Evolutionary conservation across 495 filamentous ascomycete genomes (phyloP).

Genomic region (Penicillium tannophilum): DNA sequence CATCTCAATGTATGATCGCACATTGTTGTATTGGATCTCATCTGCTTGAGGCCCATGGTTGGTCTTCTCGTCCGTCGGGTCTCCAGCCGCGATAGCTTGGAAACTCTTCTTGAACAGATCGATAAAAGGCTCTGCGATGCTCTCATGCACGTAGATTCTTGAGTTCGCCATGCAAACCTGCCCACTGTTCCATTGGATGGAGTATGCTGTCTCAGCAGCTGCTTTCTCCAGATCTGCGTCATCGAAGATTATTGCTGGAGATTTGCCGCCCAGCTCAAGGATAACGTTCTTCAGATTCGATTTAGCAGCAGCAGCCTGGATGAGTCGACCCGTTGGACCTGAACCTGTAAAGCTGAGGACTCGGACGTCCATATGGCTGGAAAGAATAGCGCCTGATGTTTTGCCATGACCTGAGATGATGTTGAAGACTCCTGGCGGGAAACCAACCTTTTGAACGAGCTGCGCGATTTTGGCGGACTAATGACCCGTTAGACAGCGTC

Average conservation of each 20-base stretch:
- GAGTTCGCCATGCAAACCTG: conserved; percentile 54
- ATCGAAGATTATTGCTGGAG: conserved; percentile 40
- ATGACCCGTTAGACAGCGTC: too few relatives aligned
- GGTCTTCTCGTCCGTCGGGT: conserved; percentile 86
- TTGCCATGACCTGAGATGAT: conserved; percentile 75
- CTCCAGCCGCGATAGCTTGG: conserved; percentile 58
- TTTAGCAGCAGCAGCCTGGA: conserved; percentile 31
- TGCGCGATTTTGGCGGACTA: conserved; percentile 13
- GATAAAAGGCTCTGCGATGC: conserved; percentile 81
- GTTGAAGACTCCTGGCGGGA: conserved; percentile 85
- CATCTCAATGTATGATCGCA: conserved; percentile 83
- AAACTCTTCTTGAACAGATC: conserved; percentile 70
- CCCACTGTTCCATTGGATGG: conserved; percentile 47
- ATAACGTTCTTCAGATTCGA: conserved; percentile 49
- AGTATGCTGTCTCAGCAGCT: conserved; percentile 66
- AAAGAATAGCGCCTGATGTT: conserved; percentile 74
- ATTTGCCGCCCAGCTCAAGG: conserved; percentile 45
- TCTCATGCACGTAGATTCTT: conserved; percentile 54
- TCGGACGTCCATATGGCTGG: conserved; percentile 72
- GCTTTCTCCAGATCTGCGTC: conserved; percentile 77
- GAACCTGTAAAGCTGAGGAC: conserved; percentile 51
- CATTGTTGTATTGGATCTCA: conserved; percentile 78
- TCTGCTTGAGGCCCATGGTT: conserved; percentile 92
- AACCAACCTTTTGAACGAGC: conserved; percentile 77
- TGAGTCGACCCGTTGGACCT: conserved; percentile 20